Percentiles rank a stretch among this genome's conserved stretches.
phyloP scores from a whole-genome alignment of 257 asterid species.

The Solanum chiquidenum region DNA sequence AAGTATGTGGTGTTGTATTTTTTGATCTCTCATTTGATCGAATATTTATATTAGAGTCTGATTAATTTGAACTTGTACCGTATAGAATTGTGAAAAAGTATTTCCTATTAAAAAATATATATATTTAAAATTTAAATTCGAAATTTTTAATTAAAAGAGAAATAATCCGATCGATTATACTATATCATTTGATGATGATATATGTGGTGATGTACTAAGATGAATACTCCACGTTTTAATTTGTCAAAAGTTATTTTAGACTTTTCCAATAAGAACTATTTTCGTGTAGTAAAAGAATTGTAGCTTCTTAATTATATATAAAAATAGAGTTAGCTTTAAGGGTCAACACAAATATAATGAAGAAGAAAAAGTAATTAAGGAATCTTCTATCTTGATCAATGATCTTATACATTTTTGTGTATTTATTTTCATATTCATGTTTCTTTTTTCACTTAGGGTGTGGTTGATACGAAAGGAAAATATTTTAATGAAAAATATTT shows the following conservation, averaged over 20 bases:
- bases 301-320: not conserved
- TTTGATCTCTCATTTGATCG: too few relatives aligned
- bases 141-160: too few relatives aligned
- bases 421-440: not conserved
- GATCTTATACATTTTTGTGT: not conserved
- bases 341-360: not conserved
- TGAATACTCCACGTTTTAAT: not conserved
- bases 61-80: fast-evolving
- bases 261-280: not conserved
- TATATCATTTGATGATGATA: not conserved
- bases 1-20: not conserved
- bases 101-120: too few relatives aligned
- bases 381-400: not conserved
- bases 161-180: too few relatives aligned
- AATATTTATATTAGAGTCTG: fast-evolving
- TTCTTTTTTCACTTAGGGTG: not conserved
- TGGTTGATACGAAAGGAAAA: not conserved
- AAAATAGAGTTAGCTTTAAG: not conserved
- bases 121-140: too few relatives aligned
- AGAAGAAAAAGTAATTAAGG: not conserved
- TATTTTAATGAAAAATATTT: too few relatives aligned
- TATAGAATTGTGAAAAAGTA: fast-evolving
- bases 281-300: not conserved
- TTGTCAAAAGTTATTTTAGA: not conserved
- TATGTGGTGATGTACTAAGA: not conserved